phyloP scores from a whole-genome alignment of 805 yeast genomes.

The Kazachstania africana region DNA sequence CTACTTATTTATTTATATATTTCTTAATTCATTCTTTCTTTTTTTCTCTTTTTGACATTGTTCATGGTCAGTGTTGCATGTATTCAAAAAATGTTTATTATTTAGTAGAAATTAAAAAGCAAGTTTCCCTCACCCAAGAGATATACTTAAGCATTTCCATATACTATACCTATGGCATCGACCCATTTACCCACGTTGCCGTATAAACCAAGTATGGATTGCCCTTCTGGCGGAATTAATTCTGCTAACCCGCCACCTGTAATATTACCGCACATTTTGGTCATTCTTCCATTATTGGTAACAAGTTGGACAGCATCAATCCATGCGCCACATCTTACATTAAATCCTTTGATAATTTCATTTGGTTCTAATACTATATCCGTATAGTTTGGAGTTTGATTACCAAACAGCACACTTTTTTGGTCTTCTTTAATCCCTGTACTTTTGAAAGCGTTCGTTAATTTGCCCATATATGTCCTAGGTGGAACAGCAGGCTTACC shows the following conservation, averaged over 20 bases:
- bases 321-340: constrained; percentile 75
- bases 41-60: too few species aligned
- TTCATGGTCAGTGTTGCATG: too few species aligned
- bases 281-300: constrained; percentile 43
- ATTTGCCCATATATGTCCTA: constrained; percentile 31
- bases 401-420: constrained; percentile 35
- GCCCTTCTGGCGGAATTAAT: constrained; percentile 54
- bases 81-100: too few species aligned
- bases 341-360: constrained; percentile 50
- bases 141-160: too few species aligned
- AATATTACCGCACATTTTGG: constrained; percentile 53
- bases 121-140: too few species aligned
- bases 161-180: constrained; percentile 61
- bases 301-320: constrained; percentile 73
- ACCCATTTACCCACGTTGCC: constrained; percentile 66
- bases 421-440: constrained; percentile 5
- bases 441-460: constrained; percentile 17
- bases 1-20: too few species aligned
- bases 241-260: constrained; percentile 54
- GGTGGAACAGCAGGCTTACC: constrained; percentile 39
- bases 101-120: too few species aligned
- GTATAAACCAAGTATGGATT: constrained; percentile 51
- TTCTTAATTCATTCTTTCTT: too few species aligned
- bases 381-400: constrained; percentile 37
- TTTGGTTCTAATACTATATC: constrained; percentile 46